Conservation (phyloP, 176 grass and related monocot species). For the Oryza punctata region DNA sequence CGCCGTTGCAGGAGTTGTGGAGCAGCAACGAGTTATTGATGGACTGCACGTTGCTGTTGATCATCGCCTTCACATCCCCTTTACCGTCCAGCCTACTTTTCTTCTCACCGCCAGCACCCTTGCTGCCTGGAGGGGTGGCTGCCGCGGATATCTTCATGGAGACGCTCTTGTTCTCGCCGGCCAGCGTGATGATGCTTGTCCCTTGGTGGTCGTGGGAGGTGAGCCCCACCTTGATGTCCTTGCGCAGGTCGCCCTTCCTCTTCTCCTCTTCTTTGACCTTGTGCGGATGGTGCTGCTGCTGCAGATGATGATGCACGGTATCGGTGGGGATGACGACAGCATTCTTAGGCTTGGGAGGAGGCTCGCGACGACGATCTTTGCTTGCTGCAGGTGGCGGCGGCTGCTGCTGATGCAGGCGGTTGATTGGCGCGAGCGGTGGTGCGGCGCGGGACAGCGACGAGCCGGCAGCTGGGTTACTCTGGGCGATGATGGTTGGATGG, state of each 20-base stretch:
- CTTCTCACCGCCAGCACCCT: not conserved
- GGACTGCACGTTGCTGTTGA: slow-evolving; percentile 86
- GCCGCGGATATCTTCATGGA: slow-evolving; percentile 49
- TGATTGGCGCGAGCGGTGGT: no score
- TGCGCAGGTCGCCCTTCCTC: slow-evolving; percentile 31
- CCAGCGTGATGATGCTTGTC: slow-evolving; percentile 60
- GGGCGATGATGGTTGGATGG: not conserved
- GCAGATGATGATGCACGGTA: not conserved
- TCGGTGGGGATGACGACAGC: not conserved
- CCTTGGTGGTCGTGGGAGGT: not conserved
- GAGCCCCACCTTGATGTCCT: slow-evolving; percentile 59
- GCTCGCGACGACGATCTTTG: not conserved
- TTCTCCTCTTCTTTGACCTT: not conserved
- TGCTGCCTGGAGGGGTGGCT: not conserved
- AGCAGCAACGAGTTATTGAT: slow-evolving; percentile 81
- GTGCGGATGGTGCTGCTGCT: not conserved
- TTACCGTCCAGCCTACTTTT: not conserved
- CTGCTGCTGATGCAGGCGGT: not conserved
- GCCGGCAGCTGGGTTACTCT: not conserved
- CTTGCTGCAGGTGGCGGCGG: no score
- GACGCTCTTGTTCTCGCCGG: slow-evolving; percentile 55
- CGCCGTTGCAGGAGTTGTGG: slow-evolving; percentile 51
- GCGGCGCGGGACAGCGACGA: not conserved
- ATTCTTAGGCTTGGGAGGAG: not conserved
- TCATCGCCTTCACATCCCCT: slow-evolving; percentile 20